Conservation (phyloP, 208 protist species). For the Naegleria lovaniensis region DNA sequence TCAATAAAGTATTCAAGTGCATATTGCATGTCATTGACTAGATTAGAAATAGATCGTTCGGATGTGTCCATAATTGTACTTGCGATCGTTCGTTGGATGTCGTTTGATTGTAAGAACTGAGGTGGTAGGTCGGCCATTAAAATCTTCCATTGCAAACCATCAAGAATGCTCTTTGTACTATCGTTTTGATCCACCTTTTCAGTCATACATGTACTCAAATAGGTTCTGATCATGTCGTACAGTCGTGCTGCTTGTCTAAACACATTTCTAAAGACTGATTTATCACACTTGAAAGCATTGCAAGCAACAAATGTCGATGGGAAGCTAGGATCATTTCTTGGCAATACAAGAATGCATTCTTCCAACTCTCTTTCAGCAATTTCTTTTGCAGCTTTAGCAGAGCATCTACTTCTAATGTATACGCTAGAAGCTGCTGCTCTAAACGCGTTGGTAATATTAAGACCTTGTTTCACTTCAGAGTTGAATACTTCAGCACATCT, state of each 20-base stretch:
- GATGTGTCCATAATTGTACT: not conserved
- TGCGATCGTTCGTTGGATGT: not conserved
- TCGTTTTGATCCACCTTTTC: not conserved
- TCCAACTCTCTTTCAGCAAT: not conserved
- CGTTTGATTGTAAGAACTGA: not conserved
- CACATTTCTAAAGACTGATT: not conserved
- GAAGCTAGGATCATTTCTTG: not conserved
- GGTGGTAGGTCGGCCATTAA: not conserved
- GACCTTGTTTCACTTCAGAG: not conserved
- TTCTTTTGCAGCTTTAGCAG: not conserved
- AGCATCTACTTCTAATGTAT: slow-evolving; percentile 12
- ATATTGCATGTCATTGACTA: not conserved
- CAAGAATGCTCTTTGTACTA: not conserved
- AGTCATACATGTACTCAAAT: not conserved
- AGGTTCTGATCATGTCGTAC: not conserved
- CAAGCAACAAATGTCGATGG: not conserved
- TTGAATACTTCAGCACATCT: not conserved
- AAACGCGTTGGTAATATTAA: not conserved
- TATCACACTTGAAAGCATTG: not conserved
- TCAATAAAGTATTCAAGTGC: slow-evolving; percentile 14
- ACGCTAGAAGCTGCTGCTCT: not conserved
- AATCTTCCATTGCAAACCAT: not conserved
- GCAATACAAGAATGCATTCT: not conserved
- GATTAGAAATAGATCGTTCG: not conserved
- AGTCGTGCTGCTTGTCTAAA: not conserved